phyloP scores from a whole-genome alignment of 2,329 filamentous ascomycete species.

The Macrophomina phaseolina region DNA sequence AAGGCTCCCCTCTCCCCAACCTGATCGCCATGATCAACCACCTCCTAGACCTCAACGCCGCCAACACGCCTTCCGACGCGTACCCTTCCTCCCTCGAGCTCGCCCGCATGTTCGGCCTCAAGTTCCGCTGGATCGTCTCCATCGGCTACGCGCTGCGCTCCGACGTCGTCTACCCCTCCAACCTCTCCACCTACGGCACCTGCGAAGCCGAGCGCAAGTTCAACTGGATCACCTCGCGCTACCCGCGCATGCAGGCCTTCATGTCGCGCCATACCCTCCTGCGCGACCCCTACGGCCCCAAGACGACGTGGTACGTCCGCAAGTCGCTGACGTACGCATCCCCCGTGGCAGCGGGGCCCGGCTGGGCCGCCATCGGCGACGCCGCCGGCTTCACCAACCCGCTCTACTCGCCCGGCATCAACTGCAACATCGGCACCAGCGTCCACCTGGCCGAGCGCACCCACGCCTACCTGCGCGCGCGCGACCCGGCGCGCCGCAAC shows the following conservation, averaged over 20 bases:
- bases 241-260: slow-evolving; percentile 1
- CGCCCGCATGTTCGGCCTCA: background rate
- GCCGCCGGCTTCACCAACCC: background rate
- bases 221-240: slow-evolving; percentile 8
- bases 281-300: background rate
- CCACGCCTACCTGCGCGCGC: background rate
- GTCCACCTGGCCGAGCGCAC: background rate
- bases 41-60: slow-evolving; percentile 10
- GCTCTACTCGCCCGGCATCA: slow-evolving; percentile 6
- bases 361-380: slow-evolving; percentile 10
- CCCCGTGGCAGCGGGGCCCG: background rate
- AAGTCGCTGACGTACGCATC: background rate
- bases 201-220: slow-evolving; percentile 8
- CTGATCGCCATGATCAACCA: slow-evolving; percentile 12
- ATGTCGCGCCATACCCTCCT: background rate
- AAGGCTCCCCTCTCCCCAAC: slow-evolving; percentile 2
- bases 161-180: background rate
- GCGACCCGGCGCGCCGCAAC: background rate
- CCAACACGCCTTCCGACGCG: background rate
- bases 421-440: slow-evolving; percentile 3
- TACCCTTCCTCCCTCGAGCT: background rate
- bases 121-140: background rate
- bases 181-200: background rate
- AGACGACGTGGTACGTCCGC: slow-evolving; percentile 1
- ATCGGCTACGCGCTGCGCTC: slow-evolving; percentile 4